These are phyloP conservation scores for Colletotrichum sublineola DNA, from an alignment of 2,329 filamentous ascomycete species.

Conservation along the genomic window DNA sequence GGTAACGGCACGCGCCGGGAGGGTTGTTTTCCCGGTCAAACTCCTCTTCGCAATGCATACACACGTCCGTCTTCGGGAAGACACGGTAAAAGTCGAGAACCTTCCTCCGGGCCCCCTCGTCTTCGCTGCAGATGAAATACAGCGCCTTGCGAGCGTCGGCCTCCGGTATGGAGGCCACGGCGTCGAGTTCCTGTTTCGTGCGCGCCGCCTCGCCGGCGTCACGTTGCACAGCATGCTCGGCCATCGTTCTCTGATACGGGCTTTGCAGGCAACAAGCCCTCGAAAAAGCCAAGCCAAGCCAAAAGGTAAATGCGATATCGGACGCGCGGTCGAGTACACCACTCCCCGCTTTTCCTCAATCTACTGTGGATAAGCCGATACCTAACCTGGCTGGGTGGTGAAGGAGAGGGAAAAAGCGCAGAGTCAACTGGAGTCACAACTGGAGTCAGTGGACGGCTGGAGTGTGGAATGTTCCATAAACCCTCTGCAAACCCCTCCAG, in stretches of 20 bases:
- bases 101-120: not conserved
- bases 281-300: not conserved
- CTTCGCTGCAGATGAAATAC: not conserved
- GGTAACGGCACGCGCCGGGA: not conserved
- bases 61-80: not conserved
- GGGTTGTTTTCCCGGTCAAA: not conserved
- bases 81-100: not conserved
- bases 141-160: slow-evolving; percentile 16
- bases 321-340: not conserved
- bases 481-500: not conserved
- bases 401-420: not conserved
- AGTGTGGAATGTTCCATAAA: not conserved
- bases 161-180: slow-evolving; percentile 15
- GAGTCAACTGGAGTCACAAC: not conserved
- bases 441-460: not conserved
- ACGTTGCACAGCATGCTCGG: not conserved
- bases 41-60: not conserved
- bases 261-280: not conserved
- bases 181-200: not conserved
- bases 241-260: not conserved
- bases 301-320: not conserved
- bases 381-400: no score
- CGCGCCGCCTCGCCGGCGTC: not conserved
- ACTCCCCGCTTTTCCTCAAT: not conserved
- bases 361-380: not conserved